phyloP scores from a whole-genome alignment of 2,329 filamentous ascomycete species.

The Pezicula neosporulosa region DNA sequence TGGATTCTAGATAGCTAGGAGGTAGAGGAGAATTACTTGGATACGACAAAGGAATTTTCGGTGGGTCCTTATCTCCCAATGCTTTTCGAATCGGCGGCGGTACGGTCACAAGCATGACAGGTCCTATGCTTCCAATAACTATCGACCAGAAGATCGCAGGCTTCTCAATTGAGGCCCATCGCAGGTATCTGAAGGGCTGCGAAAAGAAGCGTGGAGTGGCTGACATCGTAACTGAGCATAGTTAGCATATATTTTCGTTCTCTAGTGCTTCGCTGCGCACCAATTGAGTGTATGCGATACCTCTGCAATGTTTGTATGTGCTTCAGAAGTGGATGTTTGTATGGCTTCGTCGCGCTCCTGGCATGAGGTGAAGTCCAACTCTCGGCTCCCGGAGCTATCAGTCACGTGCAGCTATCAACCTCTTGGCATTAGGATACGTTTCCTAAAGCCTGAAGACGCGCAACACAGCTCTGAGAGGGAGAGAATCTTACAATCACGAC shows the following conservation, averaged over 20 bases:
- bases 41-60: conserved; percentile 82
- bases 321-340: background rate
- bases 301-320: conserved; percentile 8
- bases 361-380: background rate
- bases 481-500: conserved; percentile 18
- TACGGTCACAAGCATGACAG: conserved; percentile 64
- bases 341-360: conserved; percentile 8
- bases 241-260: conserved; percentile 6
- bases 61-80: conserved; percentile 71
- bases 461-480: conserved; percentile 12
- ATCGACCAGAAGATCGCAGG: conserved; percentile 90
- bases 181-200: conserved; percentile 77
- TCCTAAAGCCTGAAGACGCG: conserved; percentile 28
- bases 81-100: conserved; percentile 71
- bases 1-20: background rate
- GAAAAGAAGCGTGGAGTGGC: conserved; percentile 76
- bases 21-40: conserved; percentile 65
- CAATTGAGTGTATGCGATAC: conserved; percentile 30
- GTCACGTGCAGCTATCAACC: conserved; percentile 7
- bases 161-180: conserved; percentile 83
- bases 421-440: conserved; percentile 31
- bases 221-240: conserved; percentile 50
- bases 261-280: conserved; percentile 1
- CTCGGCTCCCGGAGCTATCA: background rate
- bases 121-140: conserved; percentile 69